Base-by-base conservation (phyloP, 768 basidiomycete species). In the Hygrocybe punicea region DNA sequence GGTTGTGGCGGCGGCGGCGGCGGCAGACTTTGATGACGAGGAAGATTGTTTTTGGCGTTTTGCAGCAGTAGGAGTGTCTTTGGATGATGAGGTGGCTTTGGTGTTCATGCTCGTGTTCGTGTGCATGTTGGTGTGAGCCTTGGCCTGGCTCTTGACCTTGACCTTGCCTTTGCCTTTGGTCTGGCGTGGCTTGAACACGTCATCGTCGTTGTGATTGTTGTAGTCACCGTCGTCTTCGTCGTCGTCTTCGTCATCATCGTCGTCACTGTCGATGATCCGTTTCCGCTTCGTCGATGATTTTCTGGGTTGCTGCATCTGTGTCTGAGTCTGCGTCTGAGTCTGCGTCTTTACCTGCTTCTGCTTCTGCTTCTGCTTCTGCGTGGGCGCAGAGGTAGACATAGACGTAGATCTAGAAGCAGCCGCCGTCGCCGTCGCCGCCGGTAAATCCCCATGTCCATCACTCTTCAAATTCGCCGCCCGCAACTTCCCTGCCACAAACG, bases 401-500 rank as follows among this genome's bases (percentile, higher is more conserved):
- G n/a, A n/a, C n/a, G n/a, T n/a, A n/a, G n/a, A n/a, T n/a, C n/a
- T n/a, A n/a, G n/a, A n/a, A n/a, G n/a, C n/a, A n/a, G n/a, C n/a
- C n/a, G n/a, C n/a, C n/a, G n/a, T n/a, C n/a, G 44, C 16, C 29
- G 29, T 51, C 6, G 36, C 33, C 21, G 56, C 57, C 10, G 57
- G 57, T 2, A 24, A 4, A 24, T 58, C 57, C 3, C 52, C 52
- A 14, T 53, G 33, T 17, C 42, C 42, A 42, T 57, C 56, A 51
- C 56, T 57, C 40, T 44, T 51, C 36, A 57, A 50, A 9, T 29
- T 16, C 14, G 16, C 6, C n/a, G 8, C 53, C n/a, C 55, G 55
- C 29, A 69, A 52, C 56, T 71, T 59, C n/a, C 21, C 54, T 39
- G 65, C 64, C 53, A 89, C 75, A 60, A 83, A 87, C 7, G 75